These are phyloP conservation scores for Colletotrichum acutatum DNA, from an alignment of 2,329 filamentous ascomycete species.

Conservation along the genomic window DNA sequence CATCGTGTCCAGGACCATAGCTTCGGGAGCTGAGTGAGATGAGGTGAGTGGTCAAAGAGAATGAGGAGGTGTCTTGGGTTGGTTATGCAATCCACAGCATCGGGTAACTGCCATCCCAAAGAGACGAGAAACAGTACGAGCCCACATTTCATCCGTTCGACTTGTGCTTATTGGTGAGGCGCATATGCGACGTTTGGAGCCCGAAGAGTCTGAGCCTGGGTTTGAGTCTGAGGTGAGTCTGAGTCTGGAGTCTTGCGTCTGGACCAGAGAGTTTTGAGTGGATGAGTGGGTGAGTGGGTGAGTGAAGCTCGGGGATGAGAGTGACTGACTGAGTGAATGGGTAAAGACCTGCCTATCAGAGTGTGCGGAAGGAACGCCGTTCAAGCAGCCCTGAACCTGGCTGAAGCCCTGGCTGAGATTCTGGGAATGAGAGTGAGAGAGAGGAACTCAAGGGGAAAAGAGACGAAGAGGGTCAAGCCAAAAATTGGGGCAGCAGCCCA, in stretches of 20 bases:
- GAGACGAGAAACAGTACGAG: neutral
- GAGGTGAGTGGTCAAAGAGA: slow-evolving; percentile 28
- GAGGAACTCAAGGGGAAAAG: neutral
- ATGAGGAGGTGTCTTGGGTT: slow-evolving; percentile 8
- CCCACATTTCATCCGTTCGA: neutral
- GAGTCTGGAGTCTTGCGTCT: neutral
- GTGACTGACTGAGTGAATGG: neutral
- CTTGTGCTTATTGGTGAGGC: slow-evolving; percentile 6
- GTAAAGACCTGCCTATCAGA: neutral
- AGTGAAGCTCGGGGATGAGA: neutral
- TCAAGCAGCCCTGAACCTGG: neutral
- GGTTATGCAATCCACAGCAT: slow-evolving; percentile 31
- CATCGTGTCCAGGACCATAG: slow-evolving; percentile 30
- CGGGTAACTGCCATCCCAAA: slow-evolving; percentile 34
- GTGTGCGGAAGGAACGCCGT: neutral
- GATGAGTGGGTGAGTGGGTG: neutral
- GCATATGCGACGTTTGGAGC: slow-evolving; percentile 22
- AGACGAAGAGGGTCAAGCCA: neutral
- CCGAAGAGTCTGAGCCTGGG: neutral
- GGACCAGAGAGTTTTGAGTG: neutral
- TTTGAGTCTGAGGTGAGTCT: neutral
- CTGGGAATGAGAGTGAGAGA: neutral
- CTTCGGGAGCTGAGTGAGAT: slow-evolving; percentile 33
- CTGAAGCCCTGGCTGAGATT: too few relatives aligned
- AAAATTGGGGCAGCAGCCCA: neutral